Evolutionary conservation across 495 filamentous ascomycete genomes (phyloP).

Genomic region (Achaetomiella virescens): DNA sequence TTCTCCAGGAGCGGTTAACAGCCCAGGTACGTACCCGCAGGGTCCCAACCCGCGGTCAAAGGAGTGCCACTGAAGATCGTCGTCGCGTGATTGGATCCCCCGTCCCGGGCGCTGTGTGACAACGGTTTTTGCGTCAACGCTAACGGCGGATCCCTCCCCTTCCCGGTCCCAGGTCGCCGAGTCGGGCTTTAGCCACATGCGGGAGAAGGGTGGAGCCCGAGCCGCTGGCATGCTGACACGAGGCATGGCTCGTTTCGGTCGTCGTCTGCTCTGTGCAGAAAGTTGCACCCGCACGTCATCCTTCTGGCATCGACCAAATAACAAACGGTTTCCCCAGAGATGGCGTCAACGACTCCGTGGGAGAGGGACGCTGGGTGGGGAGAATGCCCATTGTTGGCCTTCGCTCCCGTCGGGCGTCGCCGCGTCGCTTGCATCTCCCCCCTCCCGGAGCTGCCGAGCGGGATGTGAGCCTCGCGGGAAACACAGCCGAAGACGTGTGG

Average conservation of each 20-base stretch:
- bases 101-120: constrained; percentile 33
- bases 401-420: no score
- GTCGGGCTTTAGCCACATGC: constrained; percentile 35
- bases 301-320: no score
- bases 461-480: constrained; percentile 2
- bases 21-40: not conserved
- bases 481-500: constrained; percentile 22
- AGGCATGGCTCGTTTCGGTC: constrained; percentile 4
- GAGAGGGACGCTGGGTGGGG: no score
- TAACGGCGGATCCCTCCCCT: constrained; percentile 29
- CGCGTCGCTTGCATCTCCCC: no score
- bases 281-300: no score
- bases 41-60: constrained; percentile 5
- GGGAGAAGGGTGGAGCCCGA: constrained; percentile 28
- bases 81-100: constrained; percentile 23
- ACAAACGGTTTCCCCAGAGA: no score
- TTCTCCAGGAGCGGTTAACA: constrained; percentile 28
- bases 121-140: constrained; percentile 38
- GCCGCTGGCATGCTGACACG: constrained; percentile 17
- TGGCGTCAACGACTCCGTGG: not conserved
- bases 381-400: no score
- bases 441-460: no score
- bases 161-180: constrained; percentile 32
- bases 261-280: not conserved
- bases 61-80: constrained; percentile 28